Conservation (phyloP, 805 yeast genomes). For the Candida nonsorbophila region DNA sequence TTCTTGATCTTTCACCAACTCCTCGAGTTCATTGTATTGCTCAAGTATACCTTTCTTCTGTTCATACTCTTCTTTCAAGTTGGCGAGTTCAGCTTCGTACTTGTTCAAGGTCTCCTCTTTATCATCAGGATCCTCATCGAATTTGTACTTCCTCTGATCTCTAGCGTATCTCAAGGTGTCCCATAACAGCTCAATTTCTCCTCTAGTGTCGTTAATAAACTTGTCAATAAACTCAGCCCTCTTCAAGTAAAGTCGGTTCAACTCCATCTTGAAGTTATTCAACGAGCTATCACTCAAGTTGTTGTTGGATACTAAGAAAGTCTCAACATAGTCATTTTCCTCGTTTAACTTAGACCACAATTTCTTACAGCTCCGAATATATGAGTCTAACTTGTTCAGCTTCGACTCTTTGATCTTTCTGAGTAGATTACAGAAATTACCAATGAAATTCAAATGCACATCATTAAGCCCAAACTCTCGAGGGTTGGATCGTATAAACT, state of each 20-base stretch:
- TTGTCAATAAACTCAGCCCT: conserved; percentile 62
- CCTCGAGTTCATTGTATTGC: conserved; percentile 50
- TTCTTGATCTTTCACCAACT: conserved; percentile 53
- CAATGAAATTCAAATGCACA: conserved; percentile 26
- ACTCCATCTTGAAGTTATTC: conserved; percentile 48
- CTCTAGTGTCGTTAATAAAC: conserved; percentile 59
- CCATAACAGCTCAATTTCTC: conserved; percentile 60
- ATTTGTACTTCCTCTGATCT: conserved; percentile 36
- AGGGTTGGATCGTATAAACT: conserved; percentile 30
- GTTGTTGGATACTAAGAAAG: conserved; percentile 42
- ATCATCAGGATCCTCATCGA: conserved; percentile 27
- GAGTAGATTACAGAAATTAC: conserved; percentile 25
- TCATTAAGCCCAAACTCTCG: conserved; percentile 34
- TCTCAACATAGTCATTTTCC: conserved; percentile 29
- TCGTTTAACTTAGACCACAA: conserved; percentile 59
- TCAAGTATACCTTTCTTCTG: conserved; percentile 51
- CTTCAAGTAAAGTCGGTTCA: conserved; percentile 51
- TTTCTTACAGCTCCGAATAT: conserved; percentile 34
- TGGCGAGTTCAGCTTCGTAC: conserved; percentile 59
- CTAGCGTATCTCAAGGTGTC: conserved; percentile 52
- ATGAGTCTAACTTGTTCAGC: conserved; percentile 30
- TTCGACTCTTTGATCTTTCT: conserved; percentile 24
- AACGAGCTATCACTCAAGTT: conserved; percentile 45
- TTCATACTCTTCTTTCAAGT: conserved; percentile 45
- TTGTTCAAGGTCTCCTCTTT: conserved; percentile 57